Evolutionary conservation across 352 stramenopile genomes (phyloP).

Genomic region (Phytopythium boreale): DNA sequence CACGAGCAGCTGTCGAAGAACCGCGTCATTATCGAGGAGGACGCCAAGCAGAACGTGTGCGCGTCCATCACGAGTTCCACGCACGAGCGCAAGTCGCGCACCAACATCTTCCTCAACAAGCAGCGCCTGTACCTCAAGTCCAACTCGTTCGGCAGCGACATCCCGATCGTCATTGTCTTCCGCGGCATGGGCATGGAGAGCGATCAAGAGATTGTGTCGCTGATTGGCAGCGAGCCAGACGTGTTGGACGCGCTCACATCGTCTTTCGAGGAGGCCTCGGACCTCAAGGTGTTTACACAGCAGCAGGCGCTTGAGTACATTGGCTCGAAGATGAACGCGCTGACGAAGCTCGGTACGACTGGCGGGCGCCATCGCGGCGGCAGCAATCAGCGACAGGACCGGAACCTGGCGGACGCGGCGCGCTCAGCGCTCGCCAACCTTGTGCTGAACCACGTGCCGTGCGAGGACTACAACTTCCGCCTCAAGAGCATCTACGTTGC

Average conservation of each 20-base stretch:
- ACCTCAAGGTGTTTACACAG: constrained; percentile 96
- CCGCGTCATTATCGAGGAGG: constrained; percentile 98
- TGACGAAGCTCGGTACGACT: constrained; percentile 56
- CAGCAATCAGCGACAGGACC: constrained; percentile 34
- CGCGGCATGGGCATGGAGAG: constrained; percentile 98
- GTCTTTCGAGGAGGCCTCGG: constrained; percentile 94
- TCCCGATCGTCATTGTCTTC: constrained; percentile 96
- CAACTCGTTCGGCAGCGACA: constrained; percentile 97
- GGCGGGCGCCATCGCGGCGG: constrained; percentile 35
- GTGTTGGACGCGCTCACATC: constrained; percentile 94
- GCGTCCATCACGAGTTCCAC: constrained; percentile 98
- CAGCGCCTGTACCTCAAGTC: constrained; percentile 97
- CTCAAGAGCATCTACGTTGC: constrained; percentile 98
- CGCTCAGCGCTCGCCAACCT: constrained; percentile 97
- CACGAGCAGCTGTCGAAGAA: constrained; percentile 99
- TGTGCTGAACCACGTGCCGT: constrained; percentile 98
- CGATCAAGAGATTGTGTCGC: constrained; percentile 98
- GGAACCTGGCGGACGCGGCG: constrained; percentile 92
- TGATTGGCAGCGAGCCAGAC: constrained; percentile 93
- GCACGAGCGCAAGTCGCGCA: constrained; percentile 96
- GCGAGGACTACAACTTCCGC: constrained; percentile 96
- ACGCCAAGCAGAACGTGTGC: constrained; percentile 90
- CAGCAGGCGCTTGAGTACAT: constrained; percentile 95
- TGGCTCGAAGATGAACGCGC: constrained; percentile 93
- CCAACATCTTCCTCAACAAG: constrained; percentile 98